Base-by-base conservation (phyloP, 1,284 basidiomycete genomes). In the Earliella scabrosa region DNA sequence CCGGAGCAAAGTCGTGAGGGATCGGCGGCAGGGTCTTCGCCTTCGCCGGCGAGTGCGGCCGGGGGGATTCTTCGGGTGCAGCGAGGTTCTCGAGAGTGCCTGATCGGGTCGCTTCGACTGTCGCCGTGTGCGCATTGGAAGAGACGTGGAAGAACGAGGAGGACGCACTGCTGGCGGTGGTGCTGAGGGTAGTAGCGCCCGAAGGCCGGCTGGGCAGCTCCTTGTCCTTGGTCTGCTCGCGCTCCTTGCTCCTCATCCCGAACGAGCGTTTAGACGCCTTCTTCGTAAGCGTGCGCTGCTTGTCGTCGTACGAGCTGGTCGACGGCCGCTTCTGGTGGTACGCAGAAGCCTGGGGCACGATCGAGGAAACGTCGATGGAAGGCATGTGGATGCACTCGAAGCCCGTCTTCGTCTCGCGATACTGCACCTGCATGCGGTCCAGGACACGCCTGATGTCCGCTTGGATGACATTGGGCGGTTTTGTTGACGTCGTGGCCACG, bases 311-410 rank as follows among this genome's bases (percentile, higher is more conserved):
- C 5, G 83, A 82, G 23, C 77, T 78, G 2, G 72, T 71, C 1
- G 83, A 82, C 13, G 73, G 69, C 49, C 81, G 79, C 54, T 82
- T 82, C 55, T 76, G 79, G 54, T 85, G 79, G 70, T 71, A 40
- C 69, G 71, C 26, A 62, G 66, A 4, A 62, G 61, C 26, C 36
- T 60, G 70, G 50, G 65, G 80, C 31, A 76, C 74, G 11, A 95
- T 80, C 31, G 90, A 90, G 5, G 88, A 81, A 9, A 97, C 75
- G 71, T 97, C 94, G 70, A 98, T 97, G 24, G 92, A 95, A 0
- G 97, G 97, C 47, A 93, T 76, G 71, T 98, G 95, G 23, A 97
- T 90, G 74, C 97, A 99, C 72, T 98, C 97, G 71, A 96, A 99
- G 0, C 97, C 97, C 52, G 87, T 83, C 71, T 88, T 91, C 66